Percentiles rank a stretch among this genome's conserved stretches.
phyloP scores from a whole-genome alignment of 2,329 filamentous ascomycete genomes.

The Bretziella fagacearum region DNA sequence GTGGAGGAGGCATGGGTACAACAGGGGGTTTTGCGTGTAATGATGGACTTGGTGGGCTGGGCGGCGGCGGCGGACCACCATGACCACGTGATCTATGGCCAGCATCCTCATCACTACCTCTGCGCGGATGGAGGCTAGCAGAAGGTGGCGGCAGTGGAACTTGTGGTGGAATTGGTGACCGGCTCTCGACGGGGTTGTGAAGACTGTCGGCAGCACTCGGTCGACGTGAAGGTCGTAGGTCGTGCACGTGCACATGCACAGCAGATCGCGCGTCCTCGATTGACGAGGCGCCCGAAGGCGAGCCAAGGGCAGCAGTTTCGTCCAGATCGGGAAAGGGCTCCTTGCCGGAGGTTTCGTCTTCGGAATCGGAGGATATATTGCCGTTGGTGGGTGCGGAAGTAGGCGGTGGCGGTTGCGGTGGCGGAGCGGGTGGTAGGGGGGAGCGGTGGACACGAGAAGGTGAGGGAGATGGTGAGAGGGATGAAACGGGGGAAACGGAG shows the following conservation, averaged over 20 bases:
- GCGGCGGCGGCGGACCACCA: constrained; percentile 10
- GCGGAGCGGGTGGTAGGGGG: constrained; percentile 5
- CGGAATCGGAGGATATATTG: neutral
- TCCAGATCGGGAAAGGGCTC: constrained; percentile 5
- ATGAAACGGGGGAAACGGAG: constrained; percentile 7
- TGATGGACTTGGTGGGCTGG: constrained; percentile 6
- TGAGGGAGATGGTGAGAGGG: constrained; percentile 7
- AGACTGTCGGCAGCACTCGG: constrained; percentile 6
- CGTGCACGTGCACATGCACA: constrained; percentile 1
- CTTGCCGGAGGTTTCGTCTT: constrained; percentile 1
- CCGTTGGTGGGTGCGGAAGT: too few relatives aligned
- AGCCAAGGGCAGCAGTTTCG: neutral
- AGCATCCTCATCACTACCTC: neutral
- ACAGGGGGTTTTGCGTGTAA: constrained; percentile 2
- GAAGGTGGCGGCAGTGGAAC: neutral
- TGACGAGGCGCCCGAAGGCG: constrained; percentile 8
- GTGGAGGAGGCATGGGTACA: constrained; percentile 3
- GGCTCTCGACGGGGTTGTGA: neutral
- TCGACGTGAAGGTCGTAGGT: constrained; percentile 7
- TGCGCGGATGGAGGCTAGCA: neutral
- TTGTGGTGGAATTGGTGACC: constrained; percentile 1
- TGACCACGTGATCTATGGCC: neutral
- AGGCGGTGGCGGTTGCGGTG: constrained; percentile 4
- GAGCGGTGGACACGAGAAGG: neutral
- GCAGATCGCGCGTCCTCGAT: constrained; percentile 13